Base-by-base conservation (phyloP, 495 filamentous ascomycete genomes). In the Viridothelium virens region DNA sequence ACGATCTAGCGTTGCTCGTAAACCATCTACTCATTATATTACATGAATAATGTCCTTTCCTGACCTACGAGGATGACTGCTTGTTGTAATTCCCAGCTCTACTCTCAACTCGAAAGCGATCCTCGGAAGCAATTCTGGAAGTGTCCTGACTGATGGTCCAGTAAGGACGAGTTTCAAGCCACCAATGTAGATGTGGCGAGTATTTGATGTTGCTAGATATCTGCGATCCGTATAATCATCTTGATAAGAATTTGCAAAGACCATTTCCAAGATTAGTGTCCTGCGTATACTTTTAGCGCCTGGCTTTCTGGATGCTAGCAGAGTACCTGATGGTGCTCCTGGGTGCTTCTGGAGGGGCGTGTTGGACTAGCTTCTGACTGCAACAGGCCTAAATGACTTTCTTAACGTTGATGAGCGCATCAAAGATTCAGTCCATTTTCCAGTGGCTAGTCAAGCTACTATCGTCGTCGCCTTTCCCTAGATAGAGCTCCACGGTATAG, bases 401-500 rank as follows among this genome's bases (percentile, higher is more conserved):
- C 14, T 46, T 7, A 46, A 46, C 41, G 41, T 46, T 16, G 41
- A 46, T 25, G 25, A 25, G 25, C 25, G 25, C 25, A 46, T 46
- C 66, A 65, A 48, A 7, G 39, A 44, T n/a, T 88, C 83, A 97
- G 76, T 98, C 94, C 18, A 86, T 84, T 78, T 97, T 98, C 91
- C 93, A 97, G 74, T 97, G 93, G 39, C 83, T 85, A 1, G 86
- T 86, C 67, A 89, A 76, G 56, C 82, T 82, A 47, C 83, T 85
- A 72, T 88, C 89, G 38, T 87, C 79, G 68, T 92, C 87, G 59
- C 91, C 86, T 56, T 89, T 87, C 0, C 91, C 89, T 2, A 97
- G 80, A 70, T 89, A 90, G 38, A 97, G 77, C 77, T 97, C 93
- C 56, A 97, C 79, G 1, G 91, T 88, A 74, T 97, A 98, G 33